These are phyloP conservation scores for Aspergillus mulundensis DNA, from an alignment of 495 filamentous ascomycete genomes.

Conservation along the genomic window DNA sequence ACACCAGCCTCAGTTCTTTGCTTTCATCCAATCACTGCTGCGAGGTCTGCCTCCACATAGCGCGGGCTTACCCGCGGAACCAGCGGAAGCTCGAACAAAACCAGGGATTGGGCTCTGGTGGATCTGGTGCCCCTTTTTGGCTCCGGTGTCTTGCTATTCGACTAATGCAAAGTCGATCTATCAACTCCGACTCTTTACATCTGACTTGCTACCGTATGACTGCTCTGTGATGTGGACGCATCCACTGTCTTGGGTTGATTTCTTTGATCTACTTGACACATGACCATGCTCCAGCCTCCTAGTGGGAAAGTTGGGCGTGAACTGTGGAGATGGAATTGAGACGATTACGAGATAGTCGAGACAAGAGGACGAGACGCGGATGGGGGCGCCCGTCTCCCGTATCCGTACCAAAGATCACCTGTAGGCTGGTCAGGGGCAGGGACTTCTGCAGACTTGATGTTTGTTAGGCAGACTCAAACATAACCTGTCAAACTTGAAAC, in stretches of 20 bases:
- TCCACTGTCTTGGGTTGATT: not conserved
- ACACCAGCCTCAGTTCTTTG: not conserved
- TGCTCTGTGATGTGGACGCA: not conserved
- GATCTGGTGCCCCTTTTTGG: not conserved
- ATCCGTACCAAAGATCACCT: not conserved
- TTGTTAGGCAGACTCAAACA: not conserved
- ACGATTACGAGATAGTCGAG: not conserved
- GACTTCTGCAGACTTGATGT: not conserved
- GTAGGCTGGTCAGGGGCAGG: not conserved
- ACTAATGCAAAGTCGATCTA: not conserved
- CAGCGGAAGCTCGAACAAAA: conserved; percentile 7
- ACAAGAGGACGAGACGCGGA: not conserved
- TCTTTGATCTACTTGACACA: not conserved
- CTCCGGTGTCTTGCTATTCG: not conserved
- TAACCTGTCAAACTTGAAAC: no score
- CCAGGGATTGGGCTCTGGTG: conserved; percentile 8
- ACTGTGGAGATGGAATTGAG: not conserved
- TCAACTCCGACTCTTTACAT: not conserved
- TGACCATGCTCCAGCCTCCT: not conserved
- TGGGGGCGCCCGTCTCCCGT: not conserved
- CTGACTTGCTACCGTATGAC: not conserved
- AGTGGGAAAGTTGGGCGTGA: not conserved
- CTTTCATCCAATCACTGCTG: not conserved
- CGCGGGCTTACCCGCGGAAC: conserved; percentile 10
- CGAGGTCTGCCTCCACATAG: not conserved